phyloP scores from a whole-genome alignment of 1,284 basidiomycete genomes.

The Cystobasidium slooffiae region DNA sequence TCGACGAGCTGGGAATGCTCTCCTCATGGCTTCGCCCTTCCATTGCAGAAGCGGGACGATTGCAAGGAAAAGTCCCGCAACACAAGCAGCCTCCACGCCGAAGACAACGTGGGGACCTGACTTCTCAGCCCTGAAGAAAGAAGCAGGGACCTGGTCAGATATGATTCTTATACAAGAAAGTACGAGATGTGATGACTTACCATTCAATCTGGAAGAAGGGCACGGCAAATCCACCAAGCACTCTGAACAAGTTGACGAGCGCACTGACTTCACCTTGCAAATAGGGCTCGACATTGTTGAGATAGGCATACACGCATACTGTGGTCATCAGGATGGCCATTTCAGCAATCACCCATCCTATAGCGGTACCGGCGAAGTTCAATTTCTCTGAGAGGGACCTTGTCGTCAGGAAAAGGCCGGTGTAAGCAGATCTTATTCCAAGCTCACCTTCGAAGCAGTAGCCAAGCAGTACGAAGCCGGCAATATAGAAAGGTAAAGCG shows the following conservation, averaged over 20 bases:
- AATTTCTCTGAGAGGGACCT: conserved; percentile 65
- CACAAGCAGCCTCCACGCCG: conserved; percentile 67
- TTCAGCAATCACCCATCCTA: conserved; percentile 53
- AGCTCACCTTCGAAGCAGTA: conserved; percentile 61
- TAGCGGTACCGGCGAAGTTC: conserved; percentile 57
- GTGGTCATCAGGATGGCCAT: conserved; percentile 43
- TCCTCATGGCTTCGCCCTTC: conserved; percentile 61
- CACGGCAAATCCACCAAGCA: conserved; percentile 66
- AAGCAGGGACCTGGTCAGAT: conserved; percentile 51
- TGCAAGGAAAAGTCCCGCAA: conserved; percentile 63
- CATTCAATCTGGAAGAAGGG: conserved; percentile 68
- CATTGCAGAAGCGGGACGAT: conserved; percentile 64
- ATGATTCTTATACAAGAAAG: not conserved
- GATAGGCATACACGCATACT: conserved; percentile 57
- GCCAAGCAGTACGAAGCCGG: conserved; percentile 39
- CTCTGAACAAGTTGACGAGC: conserved; percentile 66
- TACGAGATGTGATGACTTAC: conserved; percentile 14
- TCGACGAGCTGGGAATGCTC: conserved; percentile 40
- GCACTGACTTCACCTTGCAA: conserved; percentile 65
- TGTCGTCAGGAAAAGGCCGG: not conserved
- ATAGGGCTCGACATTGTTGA: conserved; percentile 63
- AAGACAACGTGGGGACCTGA: conserved; percentile 66
- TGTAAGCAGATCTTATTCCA: not conserved
- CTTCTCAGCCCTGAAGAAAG: conserved; percentile 59
- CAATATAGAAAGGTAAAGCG: conserved; percentile 67